Base-by-base conservation (phyloP, 129 eudicot genomes). In the Helichrysum umbraculigerum region DNA sequence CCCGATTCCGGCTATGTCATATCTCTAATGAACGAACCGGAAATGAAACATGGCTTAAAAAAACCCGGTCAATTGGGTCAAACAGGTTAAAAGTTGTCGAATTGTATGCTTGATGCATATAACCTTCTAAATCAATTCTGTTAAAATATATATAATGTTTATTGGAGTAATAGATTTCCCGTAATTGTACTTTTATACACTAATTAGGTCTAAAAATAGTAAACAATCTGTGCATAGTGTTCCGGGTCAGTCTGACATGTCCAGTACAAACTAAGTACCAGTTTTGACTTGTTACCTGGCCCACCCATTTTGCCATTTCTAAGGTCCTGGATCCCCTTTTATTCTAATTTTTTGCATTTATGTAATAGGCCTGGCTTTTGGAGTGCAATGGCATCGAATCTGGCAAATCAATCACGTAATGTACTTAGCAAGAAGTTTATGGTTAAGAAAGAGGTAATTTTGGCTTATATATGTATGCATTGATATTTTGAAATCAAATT, bases 381-480 rank as follows among this genome's bases (percentile, higher is more conserved):
- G 96, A 95, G 99, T 85, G 99, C 99, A 50, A 91, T 95, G 99
- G 96, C 99, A 82, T 95, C 99, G 30, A 95, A 91, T 83, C 70
- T 95, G 85, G 87, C 97, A 17, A 89, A 89, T 81, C 99, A 95
- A 79, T 95, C 97, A 4, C 96, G 97, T 52, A 94, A 94, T 84
- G 98, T 91, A 57, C 87, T 94, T 28, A 94, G 98, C 89, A 94
- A 94, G 74, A 94, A 91, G 82, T 78, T 94, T 33, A 95, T 95
- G 99, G 97, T 91, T 76, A 88, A 88, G 85, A 95, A 95, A 74
- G 83, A 80, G 83, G 83, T 80, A 74, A 66, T 72, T n/a, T 80
- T 56, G 29, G 30, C 65, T 73, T 57, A 29, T 19, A 35, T 61
- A 8, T 25, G 3, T 61, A 63, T 70, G 14, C 7, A 47, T 42